A percentile compares a stretch with the other conserved stretches of the same genome.
Conservation (phyloP, 305 asterid genomes). For the Fraxinus sp. region DNA sequence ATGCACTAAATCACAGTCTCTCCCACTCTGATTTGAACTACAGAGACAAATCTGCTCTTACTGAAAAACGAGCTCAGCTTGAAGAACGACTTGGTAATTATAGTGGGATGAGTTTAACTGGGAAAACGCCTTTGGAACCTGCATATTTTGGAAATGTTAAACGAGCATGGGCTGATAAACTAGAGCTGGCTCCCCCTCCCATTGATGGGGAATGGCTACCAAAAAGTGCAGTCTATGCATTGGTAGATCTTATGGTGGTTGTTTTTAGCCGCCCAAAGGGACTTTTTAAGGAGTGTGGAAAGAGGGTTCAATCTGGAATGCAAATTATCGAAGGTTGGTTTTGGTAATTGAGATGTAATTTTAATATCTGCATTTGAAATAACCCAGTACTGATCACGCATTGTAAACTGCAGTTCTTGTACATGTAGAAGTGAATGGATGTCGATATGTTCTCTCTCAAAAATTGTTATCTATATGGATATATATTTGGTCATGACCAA, state of each 20-base stretch:
- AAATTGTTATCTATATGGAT: neutral
- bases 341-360: constrained; percentile 12
- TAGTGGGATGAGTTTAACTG: constrained; percentile 45
- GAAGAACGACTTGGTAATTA: constrained; percentile 61
- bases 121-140: constrained; percentile 69
- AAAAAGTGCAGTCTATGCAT: constrained; percentile 87
- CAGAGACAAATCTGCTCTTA: constrained; percentile 69
- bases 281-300: constrained; percentile 75
- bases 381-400: neutral
- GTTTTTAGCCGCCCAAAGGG: constrained; percentile 95
- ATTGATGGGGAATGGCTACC: constrained; percentile 99
- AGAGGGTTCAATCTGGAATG: constrained; percentile 84
- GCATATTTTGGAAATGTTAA: constrained; percentile 87
- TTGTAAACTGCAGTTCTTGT: constrained; percentile 8
- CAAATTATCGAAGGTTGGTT: constrained; percentile 75
- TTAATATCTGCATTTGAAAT: constrained; percentile 9
- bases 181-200: constrained; percentile 94
- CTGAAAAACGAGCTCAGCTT: constrained; percentile 56
- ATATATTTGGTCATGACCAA: constrained; percentile 6
- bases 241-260: constrained; percentile 87
- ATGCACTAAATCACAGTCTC: constrained; percentile 58
- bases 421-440: constrained; percentile 7
- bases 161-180: constrained; percentile 74
- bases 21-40: constrained; percentile 57
- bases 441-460: constrained; percentile 4